Evolutionary conservation across 331 rosid genomes (phyloP).

Genomic region (Malus hybrid): DNA sequence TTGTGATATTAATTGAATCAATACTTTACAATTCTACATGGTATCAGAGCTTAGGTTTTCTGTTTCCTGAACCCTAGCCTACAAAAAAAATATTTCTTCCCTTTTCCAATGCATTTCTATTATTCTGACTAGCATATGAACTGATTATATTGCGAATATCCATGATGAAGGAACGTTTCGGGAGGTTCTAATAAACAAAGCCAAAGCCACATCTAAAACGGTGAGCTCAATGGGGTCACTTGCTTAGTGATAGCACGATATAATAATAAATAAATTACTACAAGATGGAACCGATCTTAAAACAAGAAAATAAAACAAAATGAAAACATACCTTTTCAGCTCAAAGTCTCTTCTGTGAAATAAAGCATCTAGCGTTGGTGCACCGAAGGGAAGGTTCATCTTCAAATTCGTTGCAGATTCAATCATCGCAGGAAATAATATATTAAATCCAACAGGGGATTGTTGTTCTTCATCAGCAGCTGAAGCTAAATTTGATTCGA

Average conservation of each 20-base stretch:
- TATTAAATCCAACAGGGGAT: conserved; percentile 67
- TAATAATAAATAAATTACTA: neutral
- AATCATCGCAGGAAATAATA: conserved; percentile 57
- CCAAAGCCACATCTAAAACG: neutral
- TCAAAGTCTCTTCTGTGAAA: conserved; percentile 45
- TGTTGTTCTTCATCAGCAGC: conserved; percentile 51
- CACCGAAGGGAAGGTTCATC: conserved; percentile 40
- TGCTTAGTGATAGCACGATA: neutral
- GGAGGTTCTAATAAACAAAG: neutral
- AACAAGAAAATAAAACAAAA: neutral
- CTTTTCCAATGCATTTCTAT: no score
- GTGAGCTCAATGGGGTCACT: neutral
- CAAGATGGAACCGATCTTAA: neutral
- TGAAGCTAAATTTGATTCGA: conserved; percentile 55
- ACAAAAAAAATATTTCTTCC: no score
- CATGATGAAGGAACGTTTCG: neutral
- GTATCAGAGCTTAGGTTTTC: no score
- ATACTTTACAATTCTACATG: no score
- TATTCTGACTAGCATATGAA: neutral
- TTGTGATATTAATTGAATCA: no score
- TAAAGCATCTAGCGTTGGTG: conserved; percentile 33
- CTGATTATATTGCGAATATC: neutral
- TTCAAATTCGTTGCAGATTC: conserved; percentile 45
- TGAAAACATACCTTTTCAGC: conserved; percentile 39
- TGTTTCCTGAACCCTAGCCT: no score